Base-by-base conservation (phyloP, 2,329 filamentous ascomycete genomes). In the Calonectria henricotiae region DNA sequence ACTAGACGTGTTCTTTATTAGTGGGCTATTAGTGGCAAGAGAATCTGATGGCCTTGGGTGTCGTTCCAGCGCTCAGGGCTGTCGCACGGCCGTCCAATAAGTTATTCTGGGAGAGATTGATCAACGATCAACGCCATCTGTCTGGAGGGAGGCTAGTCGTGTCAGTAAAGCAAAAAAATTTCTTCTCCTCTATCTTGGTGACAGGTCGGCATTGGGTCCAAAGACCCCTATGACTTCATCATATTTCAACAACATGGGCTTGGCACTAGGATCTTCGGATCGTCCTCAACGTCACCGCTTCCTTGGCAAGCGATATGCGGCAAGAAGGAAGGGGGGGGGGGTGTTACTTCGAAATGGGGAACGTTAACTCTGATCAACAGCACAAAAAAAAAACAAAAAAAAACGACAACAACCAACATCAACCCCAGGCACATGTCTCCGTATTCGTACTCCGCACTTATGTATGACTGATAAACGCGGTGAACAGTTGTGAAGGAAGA, bases 181-280 rank as follows among this genome's bases (percentile, higher is more conserved):
- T 64, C 37, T 61, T 37, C 47, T 39, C 41, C 41, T 61, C 27
- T 30, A 30, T 32, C 39, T 20, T 17, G 4, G 51, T 61, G 44
- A 60, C 46, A 68, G 64, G 62, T 65, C 58, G 46, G 27, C 39
- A 76, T 72, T 69, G 68, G 62, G 69, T 69, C 51, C 30, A 37
- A 77, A 67, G 77, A 79, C 75, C 77, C 77, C 69, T 79, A 79
- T 79, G 77, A 79, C 76, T 76, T 78, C 77, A 79, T 79, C 49
- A 47, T 63, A 71, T 61, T 72, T 70, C 51, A 35, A 58, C 58
- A n/a, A 58, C 49, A 41, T 65, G 51, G 58, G 65, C 66, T 71
- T 68, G 67, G 64, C 49, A 41, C 49, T 35, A 41, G 58, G 58
- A 58, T 65, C 46, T 49, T 58, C 35, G 61, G 43, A 69, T 69